Conservation (phyloP, 2,329 filamentous ascomycete genomes). For the Phaeosphaeriaceae sp. region DNA sequence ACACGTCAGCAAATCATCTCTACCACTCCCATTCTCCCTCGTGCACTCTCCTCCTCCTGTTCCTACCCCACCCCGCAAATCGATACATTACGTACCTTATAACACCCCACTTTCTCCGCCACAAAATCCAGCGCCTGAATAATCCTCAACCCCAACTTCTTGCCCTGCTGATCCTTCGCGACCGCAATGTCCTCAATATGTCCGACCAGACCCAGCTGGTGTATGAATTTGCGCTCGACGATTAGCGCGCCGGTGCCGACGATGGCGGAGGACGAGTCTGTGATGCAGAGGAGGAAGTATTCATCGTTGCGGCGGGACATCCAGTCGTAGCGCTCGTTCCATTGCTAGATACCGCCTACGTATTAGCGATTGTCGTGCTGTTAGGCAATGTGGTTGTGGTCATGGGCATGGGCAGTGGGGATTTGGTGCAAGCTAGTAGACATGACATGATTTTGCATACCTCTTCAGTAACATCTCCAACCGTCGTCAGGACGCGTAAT, state of each 20-base stretch:
- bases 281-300: slow-evolving; percentile 88
- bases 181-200: slow-evolving; percentile 99
- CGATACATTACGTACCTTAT: slow-evolving; percentile 66
- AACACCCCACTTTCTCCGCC: slow-evolving; percentile 87
- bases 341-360: slow-evolving; percentile 50
- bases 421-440: too few species aligned
- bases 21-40: too few species aligned
- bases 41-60: background rate
- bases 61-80: background rate
- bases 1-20: background rate
- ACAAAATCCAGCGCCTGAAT: slow-evolving; percentile 94
- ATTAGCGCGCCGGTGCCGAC: slow-evolving; percentile 92
- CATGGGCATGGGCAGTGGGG: too few species aligned
- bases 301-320: slow-evolving; percentile 75
- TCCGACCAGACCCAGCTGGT: slow-evolving; percentile 81
- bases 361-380: slow-evolving; percentile 3
- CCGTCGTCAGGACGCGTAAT: slow-evolving; percentile 87
- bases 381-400: too few species aligned
- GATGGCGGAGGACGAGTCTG: slow-evolving; percentile 72
- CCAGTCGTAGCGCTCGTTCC: slow-evolving; percentile 82
- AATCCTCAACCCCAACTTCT: slow-evolving; percentile 90
- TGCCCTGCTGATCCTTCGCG: slow-evolving; percentile 92
- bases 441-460: slow-evolving; percentile 39
- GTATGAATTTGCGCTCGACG: slow-evolving; percentile 93
- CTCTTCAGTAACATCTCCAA: slow-evolving; percentile 81